phyloP scores from a whole-genome alignment of 257 asterid genomes.

The Primulina huaijiensis region DNA sequence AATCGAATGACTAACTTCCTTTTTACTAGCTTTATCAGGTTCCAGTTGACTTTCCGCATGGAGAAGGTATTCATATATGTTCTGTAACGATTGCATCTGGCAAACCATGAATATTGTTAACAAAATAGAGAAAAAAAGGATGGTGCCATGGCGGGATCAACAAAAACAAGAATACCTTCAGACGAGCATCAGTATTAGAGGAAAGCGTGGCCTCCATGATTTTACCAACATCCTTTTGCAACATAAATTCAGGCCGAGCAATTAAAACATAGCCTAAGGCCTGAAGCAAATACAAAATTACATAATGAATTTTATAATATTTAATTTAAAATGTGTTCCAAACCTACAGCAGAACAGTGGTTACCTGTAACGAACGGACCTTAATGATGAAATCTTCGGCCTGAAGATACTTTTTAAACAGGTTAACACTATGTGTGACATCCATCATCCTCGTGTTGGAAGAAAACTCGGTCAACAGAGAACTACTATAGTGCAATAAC shows the following conservation, averaged over 20 bases:
- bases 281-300: slow-evolving; percentile 45
- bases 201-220: slow-evolving; percentile 76
- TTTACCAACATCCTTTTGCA: slow-evolving; percentile 74
- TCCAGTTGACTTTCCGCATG: slow-evolving; percentile 94
- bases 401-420: slow-evolving; percentile 83
- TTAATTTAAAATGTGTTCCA: slow-evolving; percentile 1
- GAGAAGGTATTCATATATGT: slow-evolving; percentile 89
- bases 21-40: slow-evolving; percentile 49
- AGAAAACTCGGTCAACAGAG: slow-evolving; percentile 50
- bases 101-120: slow-evolving; percentile 31
- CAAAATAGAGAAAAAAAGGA: slow-evolving; percentile 23
- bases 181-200: slow-evolving; percentile 53
- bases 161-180: slow-evolving; percentile 58
- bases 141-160: slow-evolving; percentile 9
- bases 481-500: slow-evolving; percentile 86
- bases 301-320: slow-evolving; percentile 16
- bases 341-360: slow-evolving; percentile 19
- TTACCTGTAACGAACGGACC: slow-evolving; percentile 88
- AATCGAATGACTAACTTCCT: slow-evolving; percentile 38
- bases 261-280: slow-evolving; percentile 88
- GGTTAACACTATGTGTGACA: slow-evolving; percentile 57
- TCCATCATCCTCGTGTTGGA: slow-evolving; percentile 57
- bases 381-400: slow-evolving; percentile 82
- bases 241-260: slow-evolving; percentile 88
- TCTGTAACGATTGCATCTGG: slow-evolving; percentile 94